Evolutionary conservation across 176 grass and related monocot genomes (phyloP).

Genomic region (Rhynchospora pubera): DNA sequence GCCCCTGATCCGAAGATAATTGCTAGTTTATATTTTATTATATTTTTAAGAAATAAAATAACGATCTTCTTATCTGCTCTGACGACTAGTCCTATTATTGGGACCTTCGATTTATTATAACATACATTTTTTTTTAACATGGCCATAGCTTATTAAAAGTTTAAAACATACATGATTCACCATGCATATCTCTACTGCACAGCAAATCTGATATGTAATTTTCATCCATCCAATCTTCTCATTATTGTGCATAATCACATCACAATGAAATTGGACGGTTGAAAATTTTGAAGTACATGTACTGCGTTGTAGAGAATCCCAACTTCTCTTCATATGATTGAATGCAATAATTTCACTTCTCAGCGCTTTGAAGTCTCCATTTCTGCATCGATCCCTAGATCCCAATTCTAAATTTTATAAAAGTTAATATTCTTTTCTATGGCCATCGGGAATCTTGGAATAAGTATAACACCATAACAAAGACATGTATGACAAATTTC

Average conservation of each 20-base stretch:
- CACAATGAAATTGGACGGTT: not conserved
- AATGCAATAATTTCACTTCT: slow-evolving; percentile 6
- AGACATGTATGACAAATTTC: not conserved
- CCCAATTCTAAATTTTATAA: not conserved
- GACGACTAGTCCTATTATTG: too few species aligned
- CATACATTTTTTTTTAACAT: too few species aligned
- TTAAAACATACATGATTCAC: too few species aligned
- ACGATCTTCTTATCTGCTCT: not conserved
- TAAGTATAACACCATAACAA: not conserved
- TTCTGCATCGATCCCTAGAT: not conserved
- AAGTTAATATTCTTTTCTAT: not conserved
- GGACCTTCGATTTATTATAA: too few species aligned
- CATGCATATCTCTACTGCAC: not conserved
- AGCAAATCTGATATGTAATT: not conserved
- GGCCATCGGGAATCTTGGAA: not conserved
- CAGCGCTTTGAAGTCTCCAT: not conserved
- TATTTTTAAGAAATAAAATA: not conserved
- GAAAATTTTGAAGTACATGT: not conserved
- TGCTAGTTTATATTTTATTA: not conserved
- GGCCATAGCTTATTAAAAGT: too few species aligned
- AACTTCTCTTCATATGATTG: not conserved
- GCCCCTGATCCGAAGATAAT: not conserved
- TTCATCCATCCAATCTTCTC: not conserved
- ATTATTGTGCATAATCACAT: not conserved
- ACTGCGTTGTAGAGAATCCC: not conserved